Evolutionary conservation across 2,329 filamentous ascomycete species (phyloP).

Genomic region (Macrophomina pseudophaseolina): DNA sequence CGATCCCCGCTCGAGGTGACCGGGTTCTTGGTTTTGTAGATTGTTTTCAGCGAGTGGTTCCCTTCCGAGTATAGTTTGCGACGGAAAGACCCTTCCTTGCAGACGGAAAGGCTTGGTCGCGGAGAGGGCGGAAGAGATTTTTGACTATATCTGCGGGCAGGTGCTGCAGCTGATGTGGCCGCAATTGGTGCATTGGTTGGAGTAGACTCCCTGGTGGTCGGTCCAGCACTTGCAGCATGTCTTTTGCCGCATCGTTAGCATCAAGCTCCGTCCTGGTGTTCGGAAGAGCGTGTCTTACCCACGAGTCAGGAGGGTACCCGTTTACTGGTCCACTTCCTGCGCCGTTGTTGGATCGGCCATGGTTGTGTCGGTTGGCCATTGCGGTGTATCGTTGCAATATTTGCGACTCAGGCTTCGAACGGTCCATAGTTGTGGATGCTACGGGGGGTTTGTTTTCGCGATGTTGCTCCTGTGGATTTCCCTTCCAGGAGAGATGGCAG

Average conservation of each 20-base stretch:
- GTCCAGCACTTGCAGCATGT: slow-evolving; percentile 21
- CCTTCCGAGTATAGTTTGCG: background rate
- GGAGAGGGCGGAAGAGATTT: background rate
- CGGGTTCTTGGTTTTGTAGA: background rate
- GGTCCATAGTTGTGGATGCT: background rate
- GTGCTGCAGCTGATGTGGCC: slow-evolving; percentile 2
- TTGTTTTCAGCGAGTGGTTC: background rate
- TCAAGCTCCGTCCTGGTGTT: background rate
- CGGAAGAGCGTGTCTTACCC: background rate
- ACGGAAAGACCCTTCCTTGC: background rate
- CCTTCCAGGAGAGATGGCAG: background rate
- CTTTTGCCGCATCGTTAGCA: background rate
- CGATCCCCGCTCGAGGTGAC: background rate
- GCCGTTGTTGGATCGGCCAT: background rate
- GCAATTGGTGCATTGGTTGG: slow-evolving; percentile 12
- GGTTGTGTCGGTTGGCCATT: background rate
- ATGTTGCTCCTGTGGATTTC: background rate
- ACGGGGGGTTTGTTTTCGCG: background rate
- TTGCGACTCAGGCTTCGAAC: background rate
- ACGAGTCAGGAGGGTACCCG: background rate
- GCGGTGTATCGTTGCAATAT: background rate
- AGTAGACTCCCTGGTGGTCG: slow-evolving; percentile 13
- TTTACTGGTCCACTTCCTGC: background rate
- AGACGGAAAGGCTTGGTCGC: background rate
- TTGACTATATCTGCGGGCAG: background rate